phyloP scores from a whole-genome alignment of 2,329 filamentous ascomycete genomes.

The Hymenoscyphus linearis region DNA sequence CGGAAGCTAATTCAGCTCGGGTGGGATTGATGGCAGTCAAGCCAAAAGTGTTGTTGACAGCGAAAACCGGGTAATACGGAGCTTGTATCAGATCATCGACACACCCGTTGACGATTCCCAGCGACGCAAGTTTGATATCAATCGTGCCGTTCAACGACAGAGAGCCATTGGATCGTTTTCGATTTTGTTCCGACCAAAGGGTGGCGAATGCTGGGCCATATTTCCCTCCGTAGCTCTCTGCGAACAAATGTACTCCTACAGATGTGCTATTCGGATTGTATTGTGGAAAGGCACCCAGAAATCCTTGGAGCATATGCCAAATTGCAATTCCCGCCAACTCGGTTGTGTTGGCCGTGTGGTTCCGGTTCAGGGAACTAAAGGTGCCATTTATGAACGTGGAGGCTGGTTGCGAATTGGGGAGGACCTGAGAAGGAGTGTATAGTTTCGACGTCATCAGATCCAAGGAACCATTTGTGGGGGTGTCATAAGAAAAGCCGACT shows the following conservation, averaged over 20 bases:
- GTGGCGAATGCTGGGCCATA: slow-evolving; percentile 63
- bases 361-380: slow-evolving; percentile 50
- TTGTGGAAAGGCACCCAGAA: slow-evolving; percentile 52
- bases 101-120: slow-evolving; percentile 69
- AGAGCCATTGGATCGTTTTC: slow-evolving; percentile 44
- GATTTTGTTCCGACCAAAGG: slow-evolving; percentile 57
- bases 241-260: slow-evolving; percentile 59
- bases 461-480: slow-evolving; percentile 54
- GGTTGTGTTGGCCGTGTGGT: slow-evolving; percentile 42
- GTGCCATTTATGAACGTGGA: slow-evolving; percentile 54
- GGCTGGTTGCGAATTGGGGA: slow-evolving; percentile 28
- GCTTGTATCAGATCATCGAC: slow-evolving; percentile 60
- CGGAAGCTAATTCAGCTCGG: slow-evolving; percentile 41
- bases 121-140: slow-evolving; percentile 53
- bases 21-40: slow-evolving; percentile 51
- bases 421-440: slow-evolving; percentile 35
- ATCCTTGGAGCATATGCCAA: slow-evolving; percentile 55
- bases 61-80: slow-evolving; percentile 51
- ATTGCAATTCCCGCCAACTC: slow-evolving; percentile 48
- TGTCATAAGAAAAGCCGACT: slow-evolving; percentile 64
- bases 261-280: slow-evolving; percentile 48
- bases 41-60: slow-evolving; percentile 61
- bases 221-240: slow-evolving; percentile 65
- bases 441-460: slow-evolving; percentile 40
- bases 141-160: slow-evolving; percentile 46